phyloP scores from a whole-genome alignment of 2,329 filamentous ascomycete species.

The Colletotrichum plurivorum region DNA sequence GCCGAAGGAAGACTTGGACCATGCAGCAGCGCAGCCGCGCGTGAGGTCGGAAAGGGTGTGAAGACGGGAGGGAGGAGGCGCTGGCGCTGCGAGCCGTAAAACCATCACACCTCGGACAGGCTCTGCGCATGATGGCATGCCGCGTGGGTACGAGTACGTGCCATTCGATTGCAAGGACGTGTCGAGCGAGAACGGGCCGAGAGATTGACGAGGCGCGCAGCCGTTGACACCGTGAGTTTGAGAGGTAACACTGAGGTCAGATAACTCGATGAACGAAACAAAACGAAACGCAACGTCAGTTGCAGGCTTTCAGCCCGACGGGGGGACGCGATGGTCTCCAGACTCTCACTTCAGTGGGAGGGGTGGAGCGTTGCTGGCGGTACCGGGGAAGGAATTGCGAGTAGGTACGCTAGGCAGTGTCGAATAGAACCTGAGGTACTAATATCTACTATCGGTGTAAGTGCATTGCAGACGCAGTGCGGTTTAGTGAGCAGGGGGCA shows the following conservation, averaged over 20 bases:
- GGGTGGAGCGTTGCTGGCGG: constrained; percentile 6
- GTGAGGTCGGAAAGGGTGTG: constrained; percentile 13
- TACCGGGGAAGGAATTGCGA: neutral
- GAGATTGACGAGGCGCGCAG: neutral
- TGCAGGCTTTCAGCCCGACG: constrained; percentile 31
- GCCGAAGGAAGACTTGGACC: constrained; percentile 1
- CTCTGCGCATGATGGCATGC: constrained; percentile 2
- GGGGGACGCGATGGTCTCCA: constrained; percentile 8
- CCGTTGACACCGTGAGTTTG: neutral
- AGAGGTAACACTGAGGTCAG: constrained; percentile 9
- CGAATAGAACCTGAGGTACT: too few relatives aligned
- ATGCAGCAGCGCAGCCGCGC: constrained; percentile 4
- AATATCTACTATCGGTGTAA: neutral
- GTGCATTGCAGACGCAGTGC: constrained; percentile 2
- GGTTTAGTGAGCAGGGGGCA: constrained; percentile 9
- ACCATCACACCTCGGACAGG: neutral
- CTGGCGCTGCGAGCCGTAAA: constrained; percentile 4
- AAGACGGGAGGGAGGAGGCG: constrained; percentile 5
- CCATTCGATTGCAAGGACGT: neutral
- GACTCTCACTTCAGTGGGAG: neutral
- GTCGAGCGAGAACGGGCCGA: too few relatives aligned
- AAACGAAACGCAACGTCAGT: constrained; percentile 34
- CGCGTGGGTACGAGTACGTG: constrained; percentile 16
- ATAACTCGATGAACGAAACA: constrained; percentile 24
- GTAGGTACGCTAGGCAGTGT: neutral